Evolutionary conservation across 23 red algal genomes (phyloP), one percentile per base, ranked within the genome.

Genomic region (Chondrus crispus): DNA sequence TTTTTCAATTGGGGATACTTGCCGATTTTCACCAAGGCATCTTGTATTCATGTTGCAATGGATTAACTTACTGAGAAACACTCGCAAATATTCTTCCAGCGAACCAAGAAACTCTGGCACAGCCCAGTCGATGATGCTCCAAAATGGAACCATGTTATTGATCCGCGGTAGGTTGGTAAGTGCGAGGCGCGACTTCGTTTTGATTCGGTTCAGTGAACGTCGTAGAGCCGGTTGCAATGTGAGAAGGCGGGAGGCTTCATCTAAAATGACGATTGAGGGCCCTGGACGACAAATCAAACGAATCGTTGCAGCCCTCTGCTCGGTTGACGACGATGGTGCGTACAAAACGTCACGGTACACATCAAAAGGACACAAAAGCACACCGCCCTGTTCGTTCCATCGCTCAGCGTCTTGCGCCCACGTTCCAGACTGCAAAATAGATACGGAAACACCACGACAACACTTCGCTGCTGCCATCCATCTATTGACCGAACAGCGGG

Each of bases 111-210:
- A 90, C 3, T 28, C 45, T 64, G 87, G 87, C 62, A 50, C 69
- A 80, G 87, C 87, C 87, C 87, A 90, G 10, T 90, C 72, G 74
- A 81, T 47, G 32, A 90, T 60, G 12, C 42, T 48, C 71, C 72
- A 79, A 36, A 49, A 37, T 12, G 52, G 72, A 40, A 69, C 50
- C 49, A 90, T 36, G 57, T 80, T 77, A 10, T 46, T 48, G 19
- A 36, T 41, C 22, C 78, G 35, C 1, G 87, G 87, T 46, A 62
- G 38, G 43, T 73, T 90, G 35, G 87, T 90, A 40, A 90, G 58
- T 69, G 87, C 87, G 12, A 90, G 53, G 16, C 87, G 45, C 43
- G 87, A 26, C 28, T 47, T 62, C 32, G 87, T 79, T 36, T 62
- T 69, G 4, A 62, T 40, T 37, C 47, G 11, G 32, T 62, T 33